Evolutionary conservation across 345 rosid species (phyloP), one percentile per base, ranked within the genome.

Genomic region (Boechera divaricarpa): DNA sequence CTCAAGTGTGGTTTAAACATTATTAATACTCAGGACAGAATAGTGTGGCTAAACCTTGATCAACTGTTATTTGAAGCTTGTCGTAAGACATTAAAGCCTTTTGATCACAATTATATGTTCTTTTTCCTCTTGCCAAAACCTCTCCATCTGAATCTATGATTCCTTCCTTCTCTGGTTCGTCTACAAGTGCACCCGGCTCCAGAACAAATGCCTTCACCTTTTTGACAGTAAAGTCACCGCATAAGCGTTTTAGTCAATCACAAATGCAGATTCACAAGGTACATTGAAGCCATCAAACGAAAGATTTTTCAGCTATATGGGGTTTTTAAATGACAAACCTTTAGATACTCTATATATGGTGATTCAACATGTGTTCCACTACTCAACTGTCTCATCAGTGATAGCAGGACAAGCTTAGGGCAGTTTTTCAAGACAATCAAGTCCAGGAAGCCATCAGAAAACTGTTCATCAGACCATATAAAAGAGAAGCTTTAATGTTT

Each of bases 71-170:
- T 67, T 81, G 85, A 69, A 90, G 85, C 78, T 78, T 87, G 65
- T 80, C 76, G 26, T 94, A 94, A 48, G 85, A 28, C 96, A 94
- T 87, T 51, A 87, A 74, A 5, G 86, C 35, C 69, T 86, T 84
- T 69, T 79, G 74, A 16, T 79, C 79, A 63, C 79, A 82, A 66
- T 72, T 65, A 56, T 86, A 88, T 10, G 91, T 74, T 59, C 86
- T 82, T 21, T 69, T 90, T 44, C 98, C 99, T 66, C 91, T 85
- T 16, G 94, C 97, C 26, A 95, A 59, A 12, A 92, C 97, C 78
- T 95, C 99, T 3, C 99, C 99, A 29, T 95, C 99, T 3, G 80
- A 73, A 72, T 95, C 99, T 68, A 95, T 89, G 82, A 92, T 91
- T 52, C 97, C 98, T 81, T 90, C 97, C 59, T 69, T 87, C 15